These are phyloP conservation scores for Alloascoidea hylecoeti DNA, from an alignment of 805 yeast genomes.

Conservation along the genomic window DNA sequence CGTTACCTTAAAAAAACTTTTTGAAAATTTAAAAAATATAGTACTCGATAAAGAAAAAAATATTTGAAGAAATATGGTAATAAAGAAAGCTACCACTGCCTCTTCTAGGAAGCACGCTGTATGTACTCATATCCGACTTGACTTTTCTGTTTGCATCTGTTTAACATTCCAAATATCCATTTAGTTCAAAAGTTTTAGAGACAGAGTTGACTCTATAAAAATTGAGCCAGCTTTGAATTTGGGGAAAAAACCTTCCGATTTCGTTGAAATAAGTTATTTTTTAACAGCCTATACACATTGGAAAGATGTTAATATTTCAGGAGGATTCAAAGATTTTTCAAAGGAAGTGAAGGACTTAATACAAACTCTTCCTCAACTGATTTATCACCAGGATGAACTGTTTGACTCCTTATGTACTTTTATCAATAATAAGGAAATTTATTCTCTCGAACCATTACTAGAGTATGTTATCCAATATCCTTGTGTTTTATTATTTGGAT, in stretches of 20 bases:
- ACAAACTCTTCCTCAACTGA: conserved; percentile 67
- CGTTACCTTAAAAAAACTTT: too few species aligned
- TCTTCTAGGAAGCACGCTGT: background rate
- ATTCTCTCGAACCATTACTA: conserved; percentile 66
- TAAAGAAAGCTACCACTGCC: background rate
- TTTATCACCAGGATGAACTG: conserved; percentile 55
- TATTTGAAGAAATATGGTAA: background rate
- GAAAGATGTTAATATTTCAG: conserved; percentile 75
- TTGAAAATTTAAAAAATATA: too few species aligned
- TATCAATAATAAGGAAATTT: conserved; percentile 42
- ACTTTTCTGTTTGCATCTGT: background rate
- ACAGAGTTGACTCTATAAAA: background rate
- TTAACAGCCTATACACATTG: conserved; percentile 71
- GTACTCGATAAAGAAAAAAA: too few species aligned
- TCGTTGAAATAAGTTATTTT: conserved; percentile 34
- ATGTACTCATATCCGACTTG: background rate
- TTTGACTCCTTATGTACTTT: conserved; percentile 34
- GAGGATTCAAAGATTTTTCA: conserved; percentile 49
- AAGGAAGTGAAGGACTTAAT: conserved; percentile 36
- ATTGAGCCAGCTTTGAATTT: background rate
- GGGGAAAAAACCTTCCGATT: background rate
- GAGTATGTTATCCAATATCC: conserved; percentile 26
- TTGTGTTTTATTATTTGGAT: background rate
- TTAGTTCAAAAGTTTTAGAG: background rate
- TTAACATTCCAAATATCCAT: too few species aligned